phyloP scores from a whole-genome alignment of 768 basidiomycete species.

The Amanita muscaria region DNA sequence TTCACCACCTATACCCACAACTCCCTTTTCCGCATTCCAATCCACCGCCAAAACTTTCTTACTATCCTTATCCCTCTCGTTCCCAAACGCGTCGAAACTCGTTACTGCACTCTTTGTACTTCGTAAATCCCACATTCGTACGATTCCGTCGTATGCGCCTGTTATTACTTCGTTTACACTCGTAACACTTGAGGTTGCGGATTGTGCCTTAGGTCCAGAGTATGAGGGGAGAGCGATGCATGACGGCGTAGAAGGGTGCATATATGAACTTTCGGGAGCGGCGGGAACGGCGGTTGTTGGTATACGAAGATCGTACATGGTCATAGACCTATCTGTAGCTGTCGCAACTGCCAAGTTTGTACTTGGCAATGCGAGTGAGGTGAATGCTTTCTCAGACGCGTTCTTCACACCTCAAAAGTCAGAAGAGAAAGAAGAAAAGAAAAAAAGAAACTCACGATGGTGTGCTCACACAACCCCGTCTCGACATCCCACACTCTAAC shows the following conservation, averaged over 20 bases:
- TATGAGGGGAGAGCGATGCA: slow-evolving; percentile 28
- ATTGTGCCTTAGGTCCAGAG: slow-evolving; percentile 13
- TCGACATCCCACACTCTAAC: slow-evolving; percentile 85
- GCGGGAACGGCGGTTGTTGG: slow-evolving; percentile 19
- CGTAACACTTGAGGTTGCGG: slow-evolving; percentile 10
- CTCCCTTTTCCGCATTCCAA: slow-evolving; percentile 36
- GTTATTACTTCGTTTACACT: slow-evolving; percentile 49
- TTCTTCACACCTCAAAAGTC: no score
- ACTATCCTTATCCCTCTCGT: slow-evolving; percentile 30
- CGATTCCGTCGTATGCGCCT: slow-evolving; percentile 72
- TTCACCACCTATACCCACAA: slow-evolving; percentile 55
- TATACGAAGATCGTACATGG: slow-evolving; percentile 58
- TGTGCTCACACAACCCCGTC: slow-evolving; percentile 58
- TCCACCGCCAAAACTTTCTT: slow-evolving; percentile 54
- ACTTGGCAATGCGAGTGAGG: slow-evolving; percentile 46
- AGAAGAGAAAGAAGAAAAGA: no score
- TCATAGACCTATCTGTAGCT: slow-evolving; percentile 69
- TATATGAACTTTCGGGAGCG: slow-evolving; percentile 32
- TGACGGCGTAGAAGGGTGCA: slow-evolving; percentile 61
- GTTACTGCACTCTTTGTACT: slow-evolving; percentile 58
- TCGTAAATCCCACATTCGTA: slow-evolving; percentile 71
- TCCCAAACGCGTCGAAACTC: slow-evolving; percentile 41
- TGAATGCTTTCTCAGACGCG: slow-evolving; percentile 67
- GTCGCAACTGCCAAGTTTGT: slow-evolving; percentile 45
- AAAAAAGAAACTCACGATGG: slow-evolving; percentile 44